Evolutionary conservation across 2,329 filamentous ascomycete genomes (phyloP), one percentile per base, ranked within the genome.

Genomic region (Aspergillus aculeatinus): DNA sequence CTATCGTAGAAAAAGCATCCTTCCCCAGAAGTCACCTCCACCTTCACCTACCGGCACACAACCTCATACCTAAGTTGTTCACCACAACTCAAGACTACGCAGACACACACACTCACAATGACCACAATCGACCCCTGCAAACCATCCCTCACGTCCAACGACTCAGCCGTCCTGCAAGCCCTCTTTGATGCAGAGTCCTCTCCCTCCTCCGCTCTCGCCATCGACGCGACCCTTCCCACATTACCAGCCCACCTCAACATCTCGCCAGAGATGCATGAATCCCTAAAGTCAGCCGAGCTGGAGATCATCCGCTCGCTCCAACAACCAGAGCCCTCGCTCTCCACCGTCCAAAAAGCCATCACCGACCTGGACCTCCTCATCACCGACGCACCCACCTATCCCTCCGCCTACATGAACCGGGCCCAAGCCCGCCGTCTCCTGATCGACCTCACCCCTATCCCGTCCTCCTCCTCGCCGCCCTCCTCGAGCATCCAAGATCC

Each of bases 391-490:
- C 80, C 82, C 4, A 69, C 71, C 7, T 87, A 86, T 61, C 81
- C 84, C 1, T 81, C 82, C 6, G 82, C 82, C 11, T 82, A 82
- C 58, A 77, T 81, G 52, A 86, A 87, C 63, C 79, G 83, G 48
- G 85, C 85, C 2, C 84, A 86, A 72, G 72, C 77, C 65, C 60
- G 73, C 2, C 74, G 80, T 5, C 65, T 80, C 47, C 68, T 77
- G 1, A 68, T 77, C 14, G 68, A 75, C 44, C 35, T 58, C 33
- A 55, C 48, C 44, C 35, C 19, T 16, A 29, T 31, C 44, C 5
- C 19, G 29, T 35, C 44, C 55, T 3, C 42, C 64, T 6, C 14
- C 39, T n/a, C 39, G 1, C 14, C 5, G 6, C 9, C 39, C 14
- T 7, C 39, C 35, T 29, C 27, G 3, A 29, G 27, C 9, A 29